Conservation (phyloP, 2,329 filamentous ascomycete species). For the Arthrobotrys entomopaga region DNA sequence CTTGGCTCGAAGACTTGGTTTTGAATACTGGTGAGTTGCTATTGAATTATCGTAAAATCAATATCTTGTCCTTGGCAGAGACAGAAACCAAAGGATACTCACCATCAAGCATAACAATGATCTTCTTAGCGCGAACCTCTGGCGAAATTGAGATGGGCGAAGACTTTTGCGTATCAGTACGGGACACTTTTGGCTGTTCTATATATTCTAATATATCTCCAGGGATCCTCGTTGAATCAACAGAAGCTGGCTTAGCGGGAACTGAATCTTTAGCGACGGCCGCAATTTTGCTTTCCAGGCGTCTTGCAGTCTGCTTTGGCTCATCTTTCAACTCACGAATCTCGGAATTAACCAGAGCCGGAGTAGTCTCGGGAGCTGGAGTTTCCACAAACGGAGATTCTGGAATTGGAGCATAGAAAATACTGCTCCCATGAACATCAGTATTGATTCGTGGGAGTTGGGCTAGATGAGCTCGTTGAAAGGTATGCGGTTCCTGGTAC, state of each 20-base stretch:
- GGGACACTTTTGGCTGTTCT: background rate
- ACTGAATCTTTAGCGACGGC: background rate
- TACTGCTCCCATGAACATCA: no score
- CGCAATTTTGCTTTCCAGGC: conserved; percentile 6
- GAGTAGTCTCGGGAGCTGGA: no score
- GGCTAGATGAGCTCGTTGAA: no score
- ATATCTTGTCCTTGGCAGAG: background rate
- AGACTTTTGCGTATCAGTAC: conserved; percentile 10
- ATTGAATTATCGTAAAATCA: background rate
- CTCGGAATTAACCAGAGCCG: background rate
- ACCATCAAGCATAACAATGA: conserved; percentile 46
- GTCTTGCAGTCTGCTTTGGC: background rate
- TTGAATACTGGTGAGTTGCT: conserved; percentile 16
- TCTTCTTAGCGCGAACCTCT: conserved; percentile 26
- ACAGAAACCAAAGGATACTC: background rate
- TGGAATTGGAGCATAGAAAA: no score
- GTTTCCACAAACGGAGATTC: no score
- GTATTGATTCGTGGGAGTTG: no score
- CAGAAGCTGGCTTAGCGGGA: background rate
- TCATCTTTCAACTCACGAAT: conserved; percentile 14
- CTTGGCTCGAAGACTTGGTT: background rate
- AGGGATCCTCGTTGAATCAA: background rate
- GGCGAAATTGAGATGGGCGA: conserved; percentile 17
- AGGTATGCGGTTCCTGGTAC: no score
- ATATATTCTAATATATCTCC: conserved; percentile 22